phyloP scores from a whole-genome alignment of 176 grass and related monocot species.

The Carex pumila region DNA sequence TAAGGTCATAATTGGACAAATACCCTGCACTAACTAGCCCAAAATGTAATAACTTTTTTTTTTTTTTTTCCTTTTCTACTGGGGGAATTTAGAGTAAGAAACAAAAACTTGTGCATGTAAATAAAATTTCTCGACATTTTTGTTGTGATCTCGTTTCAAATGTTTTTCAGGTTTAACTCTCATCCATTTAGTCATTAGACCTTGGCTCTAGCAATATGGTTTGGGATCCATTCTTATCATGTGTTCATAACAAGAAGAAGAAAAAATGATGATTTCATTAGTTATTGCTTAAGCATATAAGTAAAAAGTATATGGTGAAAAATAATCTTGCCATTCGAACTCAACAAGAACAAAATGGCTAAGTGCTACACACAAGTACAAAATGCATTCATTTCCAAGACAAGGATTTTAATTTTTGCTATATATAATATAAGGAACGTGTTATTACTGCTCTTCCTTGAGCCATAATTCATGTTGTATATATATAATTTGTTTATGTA shows the following conservation, averaged over 20 bases:
- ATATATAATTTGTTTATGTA: background rate
- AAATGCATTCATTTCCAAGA: background rate
- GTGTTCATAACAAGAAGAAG: background rate
- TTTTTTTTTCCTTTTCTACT: no score
- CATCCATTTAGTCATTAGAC: background rate
- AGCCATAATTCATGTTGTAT: background rate
- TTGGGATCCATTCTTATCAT: background rate
- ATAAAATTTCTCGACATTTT: background rate
- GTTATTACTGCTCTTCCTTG: background rate
- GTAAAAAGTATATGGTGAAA: background rate
- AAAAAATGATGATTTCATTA: constrained; percentile 22
- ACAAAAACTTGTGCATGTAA: no score
- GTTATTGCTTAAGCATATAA: constrained; percentile 16
- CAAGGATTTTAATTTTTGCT: background rate
- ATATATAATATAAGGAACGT: background rate
- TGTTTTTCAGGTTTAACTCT: no score
- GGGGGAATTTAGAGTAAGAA: no score
- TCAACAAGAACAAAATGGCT: constrained; percentile 11
- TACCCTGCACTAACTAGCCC: no score
- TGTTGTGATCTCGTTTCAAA: background rate
- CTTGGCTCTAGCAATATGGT: no score
- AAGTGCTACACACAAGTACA: background rate
- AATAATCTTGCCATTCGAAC: constrained; percentile 10
- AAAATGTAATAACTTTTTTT: no score
- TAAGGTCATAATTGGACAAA: no score